Evolutionary conservation across 805 yeast genomes (phyloP), one percentile per base, ranked within the genome.

Genomic region (Yarrowia porcina): DNA sequence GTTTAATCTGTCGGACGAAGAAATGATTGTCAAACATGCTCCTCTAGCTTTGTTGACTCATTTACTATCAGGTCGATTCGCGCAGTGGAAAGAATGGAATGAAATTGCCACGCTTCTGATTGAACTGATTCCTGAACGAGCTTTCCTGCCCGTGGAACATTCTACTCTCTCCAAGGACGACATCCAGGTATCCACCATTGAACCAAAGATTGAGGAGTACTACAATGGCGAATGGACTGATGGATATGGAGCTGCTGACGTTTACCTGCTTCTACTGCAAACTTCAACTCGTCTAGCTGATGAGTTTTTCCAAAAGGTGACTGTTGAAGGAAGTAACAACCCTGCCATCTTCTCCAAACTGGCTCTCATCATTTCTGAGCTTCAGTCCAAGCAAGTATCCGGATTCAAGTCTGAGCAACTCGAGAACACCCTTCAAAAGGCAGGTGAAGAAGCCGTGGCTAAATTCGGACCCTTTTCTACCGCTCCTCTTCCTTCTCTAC

Each of bases 1-100:
- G 61, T 93, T 90, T 75, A 83, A 89, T 66, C 84, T 91, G 28
- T 83, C 82, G 42, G 99, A 93, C 66, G 97, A 91, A 67, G 98
- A 91, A 66, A 90, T 90, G 88, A 74, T 87, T 8, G 76, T 83
- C 0, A 79, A 81, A 18, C 97, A 93, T 70, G 75, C 88, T 8
- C 97, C 98, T 0, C 73, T 90, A 44, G 79, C 88, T 0, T 71
- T 91, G 1, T 67, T 90, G 18, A 45, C 44, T 5, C 30, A 23
- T 23, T 23, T 47, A 45, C 27, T 44, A 27, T 23, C 42, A 23
- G 32, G 63, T 17, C 65, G 25, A 15, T 35, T 27, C 7, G 25
- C 45, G 1, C 49, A 35, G n/a, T 52, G 50, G 28, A 36, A 44
- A 36, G 27, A 27, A 13, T 63, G 52, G 64, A 54, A 21, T 20